Percentiles rank a stretch among this genome's conserved stretches.
These are phyloP conservation scores for Citrus sinensis DNA, from an alignment of 345 rosid species.

Conservation along the genomic window DVS_A1.0 CM039166.1:21432501-21433000, in stretches of 20 bases:
- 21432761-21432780: no score
- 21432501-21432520: no score
- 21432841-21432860: no score
- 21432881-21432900: neutral
- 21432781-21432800: no score
- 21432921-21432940: neutral
- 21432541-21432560: neutral
- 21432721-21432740: neutral
- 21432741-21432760: neutral
- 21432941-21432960: neutral
- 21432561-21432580: constrained; percentile 13
- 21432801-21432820: no score
- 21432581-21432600: constrained; percentile 61
- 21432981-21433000: neutral
- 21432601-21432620: constrained; percentile 76
- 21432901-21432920: neutral
- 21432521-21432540: neutral
- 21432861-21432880: no score
- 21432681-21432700: constrained; percentile 2
- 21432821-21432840: no score
- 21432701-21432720: neutral
- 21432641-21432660: constrained; percentile 83
- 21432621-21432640: constrained; percentile 82
- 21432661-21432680: neutral
- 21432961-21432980: neutral